phyloP scores from a whole-genome alignment of 163 green algal genomes.

The Chlorella variabilis region DNA sequence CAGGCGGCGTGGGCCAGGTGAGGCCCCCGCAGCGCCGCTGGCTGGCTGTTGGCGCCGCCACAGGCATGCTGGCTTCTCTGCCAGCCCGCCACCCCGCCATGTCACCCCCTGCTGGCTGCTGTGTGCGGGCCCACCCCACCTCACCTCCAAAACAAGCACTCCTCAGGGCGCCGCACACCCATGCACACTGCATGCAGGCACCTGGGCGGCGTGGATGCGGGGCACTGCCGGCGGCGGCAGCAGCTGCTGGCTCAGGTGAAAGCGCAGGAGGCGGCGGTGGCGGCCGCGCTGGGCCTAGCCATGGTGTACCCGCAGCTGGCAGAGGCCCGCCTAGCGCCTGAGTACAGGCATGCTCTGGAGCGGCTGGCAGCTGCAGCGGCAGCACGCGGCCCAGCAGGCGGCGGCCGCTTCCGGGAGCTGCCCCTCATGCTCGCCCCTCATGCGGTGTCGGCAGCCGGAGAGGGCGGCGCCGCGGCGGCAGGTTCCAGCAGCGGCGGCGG shows the following conservation, averaged over 20 bases:
- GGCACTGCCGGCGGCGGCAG: conserved; percentile 35
- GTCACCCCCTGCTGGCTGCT: no score
- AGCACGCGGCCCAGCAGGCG: not conserved
- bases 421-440: conserved; percentile 6
- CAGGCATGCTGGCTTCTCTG: no score
- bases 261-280: conserved; percentile 37
- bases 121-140: no score
- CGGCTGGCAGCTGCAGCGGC: conserved; percentile 25
- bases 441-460: not conserved
- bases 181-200: conserved; percentile 25
- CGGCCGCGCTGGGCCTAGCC: conserved; percentile 43
- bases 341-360: conserved; percentile 46
- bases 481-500: not conserved
- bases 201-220: conserved; percentile 30
- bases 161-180: not conserved
- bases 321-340: conserved; percentile 9
- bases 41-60: no score
- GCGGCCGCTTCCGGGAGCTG: conserved; percentile 9
- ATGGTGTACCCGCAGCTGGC: conserved; percentile 53
- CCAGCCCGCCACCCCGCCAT: no score
- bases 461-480: not conserved
- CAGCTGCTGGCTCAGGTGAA: conserved; percentile 1
- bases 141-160: no score
- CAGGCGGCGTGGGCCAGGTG: conserved; percentile 44
- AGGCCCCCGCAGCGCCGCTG: not conserved